Conservation (phyloP, 1,284 basidiomycete species). For the Garcileccinum viscosum region DNA sequence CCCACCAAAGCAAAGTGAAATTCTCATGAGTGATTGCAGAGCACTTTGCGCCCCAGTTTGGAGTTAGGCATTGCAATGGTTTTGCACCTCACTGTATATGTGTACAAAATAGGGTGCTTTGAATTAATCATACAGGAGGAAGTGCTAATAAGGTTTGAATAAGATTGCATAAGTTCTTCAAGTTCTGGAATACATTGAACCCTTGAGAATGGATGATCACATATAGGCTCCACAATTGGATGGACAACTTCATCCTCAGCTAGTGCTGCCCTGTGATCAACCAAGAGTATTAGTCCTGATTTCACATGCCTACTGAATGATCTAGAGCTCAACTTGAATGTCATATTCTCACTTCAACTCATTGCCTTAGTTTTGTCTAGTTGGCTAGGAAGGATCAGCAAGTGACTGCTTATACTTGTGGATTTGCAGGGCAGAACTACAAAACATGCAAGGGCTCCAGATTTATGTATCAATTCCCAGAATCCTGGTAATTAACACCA, state of each 20-base stretch:
- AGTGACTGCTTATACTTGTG: slow-evolving; percentile 31
- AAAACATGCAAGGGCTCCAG: slow-evolving; percentile 25
- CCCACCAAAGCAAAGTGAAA: too few relatives aligned
- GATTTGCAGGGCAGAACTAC: slow-evolving; percentile 41
- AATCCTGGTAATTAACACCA: slow-evolving; percentile 34
- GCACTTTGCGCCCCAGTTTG: too few relatives aligned
- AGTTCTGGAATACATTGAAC: slow-evolving; percentile 14
- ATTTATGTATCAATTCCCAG: slow-evolving; percentile 32
- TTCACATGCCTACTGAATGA: slow-evolving; percentile 20
- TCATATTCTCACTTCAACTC: slow-evolving; percentile 36
- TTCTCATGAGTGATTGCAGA: too few relatives aligned
- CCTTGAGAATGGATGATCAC: slow-evolving; percentile 29
- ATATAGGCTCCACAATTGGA: slow-evolving; percentile 14
- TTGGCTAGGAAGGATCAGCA: slow-evolving; percentile 24
- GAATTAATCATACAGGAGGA: too few relatives aligned
- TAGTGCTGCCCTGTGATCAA: slow-evolving; percentile 7
- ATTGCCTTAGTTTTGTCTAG: slow-evolving; percentile 32
- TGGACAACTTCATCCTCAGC: slow-evolving; percentile 1
- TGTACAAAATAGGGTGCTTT: slow-evolving; percentile 16
- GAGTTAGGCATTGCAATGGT: too few relatives aligned
- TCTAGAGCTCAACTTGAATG: slow-evolving; percentile 30
- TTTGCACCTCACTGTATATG: too few relatives aligned
- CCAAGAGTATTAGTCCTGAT: slow-evolving; percentile 16
- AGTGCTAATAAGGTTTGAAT: slow-evolving; percentile 11
- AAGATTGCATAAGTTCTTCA: slow-evolving; percentile 21